Evolutionary conservation across 2,329 filamentous ascomycete genomes (phyloP).

Genomic region (Epichloe scottii): DNA sequence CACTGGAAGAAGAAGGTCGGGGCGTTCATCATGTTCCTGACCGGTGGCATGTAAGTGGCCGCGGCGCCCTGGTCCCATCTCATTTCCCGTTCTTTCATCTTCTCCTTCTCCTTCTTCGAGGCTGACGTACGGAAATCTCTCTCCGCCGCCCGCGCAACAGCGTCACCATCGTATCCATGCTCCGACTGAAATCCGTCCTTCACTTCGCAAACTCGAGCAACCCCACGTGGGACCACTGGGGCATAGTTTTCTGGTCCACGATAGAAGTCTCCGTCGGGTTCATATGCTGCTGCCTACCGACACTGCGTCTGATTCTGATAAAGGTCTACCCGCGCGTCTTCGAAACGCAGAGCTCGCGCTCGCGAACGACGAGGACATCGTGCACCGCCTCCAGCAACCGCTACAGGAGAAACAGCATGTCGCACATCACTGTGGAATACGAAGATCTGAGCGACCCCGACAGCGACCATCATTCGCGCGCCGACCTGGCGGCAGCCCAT

Average conservation of each 20-base stretch:
- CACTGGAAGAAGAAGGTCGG: conserved; percentile 15
- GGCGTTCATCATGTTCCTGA: conserved; percentile 29
- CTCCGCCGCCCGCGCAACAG: conserved; percentile 2
- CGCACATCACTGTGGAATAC: background rate
- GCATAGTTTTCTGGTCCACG: conserved; percentile 13
- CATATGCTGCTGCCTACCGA: conserved; percentile 15
- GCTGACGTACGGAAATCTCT: no score
- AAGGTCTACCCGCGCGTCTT: background rate
- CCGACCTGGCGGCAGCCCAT: background rate
- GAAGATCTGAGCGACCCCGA: background rate
- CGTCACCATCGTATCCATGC: conserved; percentile 13
- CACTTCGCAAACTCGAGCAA: conserved; percentile 13
- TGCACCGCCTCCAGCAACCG: background rate
- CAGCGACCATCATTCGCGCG: background rate
- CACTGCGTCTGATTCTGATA: conserved; percentile 13
- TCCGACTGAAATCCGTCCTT: conserved; percentile 13
- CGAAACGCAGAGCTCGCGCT: background rate
- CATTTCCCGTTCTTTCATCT: no score
- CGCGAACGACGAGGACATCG: background rate
- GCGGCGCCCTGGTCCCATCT: background rate
- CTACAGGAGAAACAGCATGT: background rate
- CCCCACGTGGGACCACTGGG: conserved; percentile 13
- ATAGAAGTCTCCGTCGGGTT: conserved; percentile 15
- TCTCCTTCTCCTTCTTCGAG: no score
- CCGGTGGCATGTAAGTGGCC: conserved; percentile 21